Conservation (phyloP, 495 filamentous ascomycete species). For the Ramalina intermedia region DNA sequence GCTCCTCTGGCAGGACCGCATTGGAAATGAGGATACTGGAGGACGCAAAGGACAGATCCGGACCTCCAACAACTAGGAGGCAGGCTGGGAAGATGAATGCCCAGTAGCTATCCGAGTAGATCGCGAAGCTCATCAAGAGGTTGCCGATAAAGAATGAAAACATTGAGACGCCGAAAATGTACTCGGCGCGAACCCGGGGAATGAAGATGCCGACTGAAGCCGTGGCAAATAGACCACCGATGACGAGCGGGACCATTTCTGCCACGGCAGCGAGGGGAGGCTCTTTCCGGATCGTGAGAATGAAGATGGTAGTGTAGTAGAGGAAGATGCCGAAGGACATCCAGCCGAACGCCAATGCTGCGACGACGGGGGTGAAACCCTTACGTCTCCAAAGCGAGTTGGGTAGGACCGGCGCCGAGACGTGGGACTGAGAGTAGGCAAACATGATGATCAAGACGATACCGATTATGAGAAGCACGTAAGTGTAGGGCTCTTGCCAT, state of each 20-base stretch:
- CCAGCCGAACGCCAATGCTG: slow-evolving; percentile 43
- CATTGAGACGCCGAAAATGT: slow-evolving; percentile 38
- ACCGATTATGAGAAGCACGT: slow-evolving; percentile 41
- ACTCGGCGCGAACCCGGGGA: slow-evolving; percentile 24
- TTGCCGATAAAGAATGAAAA: slow-evolving; percentile 30
- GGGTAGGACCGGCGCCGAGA: slow-evolving; percentile 40
- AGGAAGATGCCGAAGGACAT: slow-evolving; percentile 45
- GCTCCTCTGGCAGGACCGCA: slow-evolving; percentile 39
- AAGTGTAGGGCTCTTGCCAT: slow-evolving; percentile 40
- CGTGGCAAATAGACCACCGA: slow-evolving; percentile 35
- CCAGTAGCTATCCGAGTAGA: slow-evolving; percentile 42
- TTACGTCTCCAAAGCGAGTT: slow-evolving; percentile 28
- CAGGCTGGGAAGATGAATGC: slow-evolving; percentile 40
- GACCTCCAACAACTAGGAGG: slow-evolving; percentile 44
- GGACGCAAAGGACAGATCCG: slow-evolving; percentile 49
- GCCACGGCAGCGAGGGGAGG: slow-evolving; percentile 34
- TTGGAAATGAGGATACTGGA: slow-evolving; percentile 45
- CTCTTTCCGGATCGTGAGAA: slow-evolving; percentile 31
- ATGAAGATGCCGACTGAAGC: slow-evolving; percentile 34
- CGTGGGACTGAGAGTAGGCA: slow-evolving; percentile 31
- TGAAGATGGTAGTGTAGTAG: slow-evolving; percentile 42
- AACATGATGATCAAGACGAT: slow-evolving; percentile 36
- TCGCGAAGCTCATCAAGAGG: slow-evolving; percentile 27
- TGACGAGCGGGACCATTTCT: slow-evolving; percentile 27
- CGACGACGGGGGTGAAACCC: slow-evolving; percentile 39